These are phyloP conservation scores for Phytomonas francai DNA, from an alignment of 208 protist genomes.

Conservation along the genomic window DNA sequence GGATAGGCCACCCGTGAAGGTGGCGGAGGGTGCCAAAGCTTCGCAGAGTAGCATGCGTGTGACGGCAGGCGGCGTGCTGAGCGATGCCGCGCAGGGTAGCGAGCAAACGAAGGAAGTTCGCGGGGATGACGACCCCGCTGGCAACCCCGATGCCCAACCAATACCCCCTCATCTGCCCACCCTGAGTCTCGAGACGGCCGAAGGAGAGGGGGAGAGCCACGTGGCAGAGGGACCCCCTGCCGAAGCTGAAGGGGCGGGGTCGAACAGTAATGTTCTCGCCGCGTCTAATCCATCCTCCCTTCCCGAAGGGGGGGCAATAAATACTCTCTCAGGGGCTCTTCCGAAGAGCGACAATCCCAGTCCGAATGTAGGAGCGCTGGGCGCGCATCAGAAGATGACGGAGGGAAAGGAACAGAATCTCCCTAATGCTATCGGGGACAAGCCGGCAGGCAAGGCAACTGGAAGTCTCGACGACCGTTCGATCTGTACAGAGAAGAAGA, in stretches of 20 bases:
- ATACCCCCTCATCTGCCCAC: too few relatives aligned
- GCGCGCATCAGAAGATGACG: too few relatives aligned
- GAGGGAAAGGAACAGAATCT: neutral
- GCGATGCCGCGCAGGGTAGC: slow-evolving; percentile 7
- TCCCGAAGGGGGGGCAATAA: too few relatives aligned
- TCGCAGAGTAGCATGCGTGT: neutral
- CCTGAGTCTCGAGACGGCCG: too few relatives aligned
- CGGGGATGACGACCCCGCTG: slow-evolving; percentile 5
- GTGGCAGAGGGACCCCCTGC: too few relatives aligned
- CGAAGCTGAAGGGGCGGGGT: too few relatives aligned
- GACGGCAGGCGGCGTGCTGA: slow-evolving; percentile 5
- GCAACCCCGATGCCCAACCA: neutral
- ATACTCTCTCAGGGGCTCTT: neutral
- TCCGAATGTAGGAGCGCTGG: too few relatives aligned
- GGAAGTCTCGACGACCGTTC: neutral
- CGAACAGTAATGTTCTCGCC: too few relatives aligned
- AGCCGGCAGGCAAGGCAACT: neutral
- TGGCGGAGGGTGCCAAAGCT: too few relatives aligned
- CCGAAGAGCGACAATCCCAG: neutral
- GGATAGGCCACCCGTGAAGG: neutral
- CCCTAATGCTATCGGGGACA: neutral
- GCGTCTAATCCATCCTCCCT: too few relatives aligned
- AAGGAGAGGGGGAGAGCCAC: too few relatives aligned
- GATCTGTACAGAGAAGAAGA: neutral
- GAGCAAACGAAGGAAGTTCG: slow-evolving; percentile 8